A percentile compares a stretch with the other conserved stretches of the same genome.
These are phyloP conservation scores for Trichoderma erinaceum DNA, from an alignment of 495 filamentous ascomycete species.

Conservation along the genomic window DNA sequence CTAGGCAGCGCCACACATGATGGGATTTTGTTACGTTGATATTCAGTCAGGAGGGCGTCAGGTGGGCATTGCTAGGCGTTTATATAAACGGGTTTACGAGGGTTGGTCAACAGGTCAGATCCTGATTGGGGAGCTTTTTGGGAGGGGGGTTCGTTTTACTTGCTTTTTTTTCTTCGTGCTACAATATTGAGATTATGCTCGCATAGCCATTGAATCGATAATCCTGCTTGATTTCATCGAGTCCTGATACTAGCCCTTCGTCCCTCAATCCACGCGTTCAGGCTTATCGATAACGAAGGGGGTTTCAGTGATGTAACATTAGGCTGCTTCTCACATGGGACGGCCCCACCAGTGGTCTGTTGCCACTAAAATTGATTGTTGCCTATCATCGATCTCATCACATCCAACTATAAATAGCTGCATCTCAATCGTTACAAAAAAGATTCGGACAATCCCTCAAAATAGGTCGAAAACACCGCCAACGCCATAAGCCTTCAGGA, in stretches of 20 bases:
- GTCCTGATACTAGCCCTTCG: background rate
- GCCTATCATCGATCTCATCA: background rate
- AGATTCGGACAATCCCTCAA: background rate
- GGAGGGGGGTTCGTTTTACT: background rate
- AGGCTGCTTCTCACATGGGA: conserved; percentile 6
- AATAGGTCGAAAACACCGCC: conserved; percentile 17
- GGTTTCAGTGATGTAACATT: background rate
- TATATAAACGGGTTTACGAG: background rate
- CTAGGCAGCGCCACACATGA: conserved; percentile 46
- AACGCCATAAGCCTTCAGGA: conserved; percentile 11
- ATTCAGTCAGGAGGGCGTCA: background rate
- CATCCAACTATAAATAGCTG: background rate
- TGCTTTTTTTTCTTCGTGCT: background rate
- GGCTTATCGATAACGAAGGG: background rate
- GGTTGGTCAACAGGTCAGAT: conserved; percentile 2
- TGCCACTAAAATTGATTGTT: background rate
- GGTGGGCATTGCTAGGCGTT: conserved; percentile 11
- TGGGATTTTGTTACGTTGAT: background rate
- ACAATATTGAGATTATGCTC: background rate
- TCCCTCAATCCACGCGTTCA: background rate
- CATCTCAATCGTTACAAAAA: background rate
- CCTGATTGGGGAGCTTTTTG: background rate
- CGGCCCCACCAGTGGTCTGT: background rate
- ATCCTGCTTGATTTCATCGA: background rate
- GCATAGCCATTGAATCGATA: background rate